A percentile compares a stretch with the other conserved stretches of the same genome.
phyloP scores from a whole-genome alignment of 345 rosid species.

The Aquilaria malaccensis region DNA sequence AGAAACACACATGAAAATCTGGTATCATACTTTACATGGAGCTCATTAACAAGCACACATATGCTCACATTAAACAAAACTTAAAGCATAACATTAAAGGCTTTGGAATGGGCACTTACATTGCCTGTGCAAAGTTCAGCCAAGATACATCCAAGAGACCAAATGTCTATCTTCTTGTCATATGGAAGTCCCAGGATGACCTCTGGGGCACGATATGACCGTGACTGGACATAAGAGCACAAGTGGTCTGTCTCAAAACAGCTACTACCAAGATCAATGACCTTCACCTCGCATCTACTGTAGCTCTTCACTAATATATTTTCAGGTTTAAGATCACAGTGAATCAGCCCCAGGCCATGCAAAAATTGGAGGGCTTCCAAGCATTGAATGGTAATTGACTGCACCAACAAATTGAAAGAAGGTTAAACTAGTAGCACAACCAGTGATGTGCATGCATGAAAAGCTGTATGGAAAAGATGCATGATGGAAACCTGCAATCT shows the following conservation, averaged over 20 bases:
- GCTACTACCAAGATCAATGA: slow-evolving; percentile 99
- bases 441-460: background rate
- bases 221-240: slow-evolving; percentile 96
- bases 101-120: slow-evolving; percentile 41
- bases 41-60: too few species aligned
- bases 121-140: slow-evolving; percentile 98
- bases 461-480: slow-evolving; percentile 14
- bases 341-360: slow-evolving; percentile 97
- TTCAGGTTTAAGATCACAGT: slow-evolving; percentile 96
- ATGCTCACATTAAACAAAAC: too few species aligned
- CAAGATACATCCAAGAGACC: slow-evolving; percentile 99
- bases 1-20: too few species aligned
- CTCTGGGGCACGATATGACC: slow-evolving; percentile 98
- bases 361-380: slow-evolving; percentile 90
- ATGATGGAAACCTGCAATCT: slow-evolving; percentile 74
- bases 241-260: slow-evolving; percentile 98
- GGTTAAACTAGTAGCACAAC: slow-evolving; percentile 17
- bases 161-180: slow-evolving; percentile 92
- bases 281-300: slow-evolving; percentile 97
- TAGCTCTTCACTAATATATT: slow-evolving; percentile 95
- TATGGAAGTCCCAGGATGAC: slow-evolving; percentile 93
- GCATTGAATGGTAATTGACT: slow-evolving; percentile 96
- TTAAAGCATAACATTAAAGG: too few species aligned
- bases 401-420: slow-evolving; percentile 30
- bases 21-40: too few species aligned